Conservation (phyloP, 2,329 filamentous ascomycete genomes). For the Exophiala oligosperma region DNA sequence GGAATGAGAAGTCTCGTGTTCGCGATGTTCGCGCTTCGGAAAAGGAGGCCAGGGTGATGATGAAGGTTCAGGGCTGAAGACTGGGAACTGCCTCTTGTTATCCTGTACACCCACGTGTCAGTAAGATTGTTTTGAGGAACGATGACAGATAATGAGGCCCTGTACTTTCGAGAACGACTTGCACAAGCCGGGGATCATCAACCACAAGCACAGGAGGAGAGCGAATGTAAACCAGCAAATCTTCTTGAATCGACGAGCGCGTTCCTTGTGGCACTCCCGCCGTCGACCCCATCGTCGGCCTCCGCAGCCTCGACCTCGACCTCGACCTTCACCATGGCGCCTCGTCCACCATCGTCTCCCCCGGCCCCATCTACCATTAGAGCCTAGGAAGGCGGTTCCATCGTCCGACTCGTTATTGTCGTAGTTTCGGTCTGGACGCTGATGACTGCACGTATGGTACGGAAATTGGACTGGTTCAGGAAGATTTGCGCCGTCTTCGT, state of each 20-base stretch:
- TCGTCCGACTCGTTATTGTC: constrained; percentile 1
- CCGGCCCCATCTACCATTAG: neutral
- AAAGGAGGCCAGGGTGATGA: constrained; percentile 9
- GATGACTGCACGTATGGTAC: neutral
- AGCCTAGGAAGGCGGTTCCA: constrained; percentile 1
- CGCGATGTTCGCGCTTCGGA: constrained; percentile 21
- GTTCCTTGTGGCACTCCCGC: constrained; percentile 6
- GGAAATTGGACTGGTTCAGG: constrained; percentile 12
- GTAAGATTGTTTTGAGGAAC: neutral
- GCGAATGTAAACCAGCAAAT: constrained; percentile 18
- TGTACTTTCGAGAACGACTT: constrained; percentile 22
- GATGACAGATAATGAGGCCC: neutral
- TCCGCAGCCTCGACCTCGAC: constrained; percentile 18
- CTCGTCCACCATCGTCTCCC: constrained; percentile 9
- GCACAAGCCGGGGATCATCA: constrained; percentile 23
- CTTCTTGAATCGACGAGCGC: constrained; percentile 19
- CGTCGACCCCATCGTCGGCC: constrained; percentile 5
- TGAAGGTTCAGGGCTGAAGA: constrained; percentile 5
- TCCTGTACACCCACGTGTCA: constrained; percentile 7
- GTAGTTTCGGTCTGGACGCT: constrained; percentile 1
- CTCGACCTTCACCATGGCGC: constrained; percentile 3
- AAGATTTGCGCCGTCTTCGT: constrained; percentile 15
- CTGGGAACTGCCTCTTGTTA: constrained; percentile 11
- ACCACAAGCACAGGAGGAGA: constrained; percentile 21
- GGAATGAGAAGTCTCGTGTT: constrained; percentile 24